Evolutionary conservation across 73 alveolate species (phyloP), one percentile per base, ranked within the genome.

Genomic region (Stentor roeselii): DNA sequence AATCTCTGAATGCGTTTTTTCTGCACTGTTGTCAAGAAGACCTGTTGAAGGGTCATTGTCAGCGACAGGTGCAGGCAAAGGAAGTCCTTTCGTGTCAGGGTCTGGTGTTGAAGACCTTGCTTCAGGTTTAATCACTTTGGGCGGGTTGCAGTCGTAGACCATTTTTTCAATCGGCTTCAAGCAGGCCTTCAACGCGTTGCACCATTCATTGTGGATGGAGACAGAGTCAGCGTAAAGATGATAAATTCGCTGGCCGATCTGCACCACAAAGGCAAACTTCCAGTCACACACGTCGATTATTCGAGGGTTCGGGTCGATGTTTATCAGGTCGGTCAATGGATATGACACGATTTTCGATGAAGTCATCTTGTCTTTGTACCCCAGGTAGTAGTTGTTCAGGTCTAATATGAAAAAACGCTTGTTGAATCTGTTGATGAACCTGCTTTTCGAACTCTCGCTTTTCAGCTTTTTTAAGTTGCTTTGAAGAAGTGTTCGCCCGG

Each of bases 251-350:
- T 21, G 27, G 11, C 80, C 27, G 1, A 32, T 67, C 34, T 67
- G 42, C 14, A 67, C 80, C 21, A 32, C 37, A 67, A 67, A 67
- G 21, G 42, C 37, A 34, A 34, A 67, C 2, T 34, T 67, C 37
- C 80, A 67, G 0, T 67, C 80, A 32, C 80, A 67, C 42, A 32
- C 34, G 1, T 30, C 41, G 37, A 40, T 2, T 30, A 67, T 2
- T 30, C 14, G 37, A 21, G 80, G 80, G 2, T 67, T 67, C 14
- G 80, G 80, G 80, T 67, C 80, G 37, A 67, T 40, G 1, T 32
- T 21, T 1, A 34, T 67, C 1, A 67, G n/a, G 34, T 67, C 80
- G 21, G 41, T 67, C 21, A 67, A n/a, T 67, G 37, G 80, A 30
- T 67, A 40, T 21, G 50, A 34, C 2, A 14, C 42, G 34, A 67